phyloP scores from a whole-genome alignment of 1,284 basidiomycete genomes.

The Boletus nobilissimus region DNA sequence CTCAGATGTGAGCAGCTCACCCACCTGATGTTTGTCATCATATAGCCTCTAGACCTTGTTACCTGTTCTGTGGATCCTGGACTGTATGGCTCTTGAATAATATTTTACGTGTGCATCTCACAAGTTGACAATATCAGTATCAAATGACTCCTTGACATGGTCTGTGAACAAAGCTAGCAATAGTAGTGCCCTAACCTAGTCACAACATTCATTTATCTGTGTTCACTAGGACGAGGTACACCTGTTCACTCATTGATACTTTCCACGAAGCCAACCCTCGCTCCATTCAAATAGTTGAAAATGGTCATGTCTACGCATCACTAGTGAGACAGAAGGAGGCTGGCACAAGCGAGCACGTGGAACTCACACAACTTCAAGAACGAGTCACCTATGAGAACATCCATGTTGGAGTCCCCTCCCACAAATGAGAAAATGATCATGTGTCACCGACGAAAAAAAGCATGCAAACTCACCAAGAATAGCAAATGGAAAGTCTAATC shows the following conservation, averaged over 20 bases:
- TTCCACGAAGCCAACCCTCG: constrained; percentile 66
- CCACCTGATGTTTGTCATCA: neutral
- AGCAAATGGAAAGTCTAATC: constrained; percentile 38
- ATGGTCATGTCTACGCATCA: constrained; percentile 61
- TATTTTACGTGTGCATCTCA: too few relatives aligned
- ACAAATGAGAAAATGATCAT: too few relatives aligned
- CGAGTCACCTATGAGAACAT: constrained; percentile 61
- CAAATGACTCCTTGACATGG: neutral
- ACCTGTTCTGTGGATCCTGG: constrained; percentile 11
- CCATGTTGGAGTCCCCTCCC: too few relatives aligned
- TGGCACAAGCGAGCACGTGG: too few relatives aligned
- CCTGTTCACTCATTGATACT: constrained; percentile 57
- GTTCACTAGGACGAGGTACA: neutral
- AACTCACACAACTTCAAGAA: constrained; percentile 76
- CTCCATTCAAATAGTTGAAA: constrained; percentile 67
- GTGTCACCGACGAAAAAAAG: neutral
- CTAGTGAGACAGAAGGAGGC: neutral
- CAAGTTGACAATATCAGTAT: constrained; percentile 2
- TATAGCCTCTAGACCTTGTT: constrained; percentile 21
- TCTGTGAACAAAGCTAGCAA: neutral
- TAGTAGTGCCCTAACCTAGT: neutral
- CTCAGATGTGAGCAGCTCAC: constrained; percentile 59
- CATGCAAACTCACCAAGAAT: constrained; percentile 25
- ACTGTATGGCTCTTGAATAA: constrained; percentile 1
- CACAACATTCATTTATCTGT: neutral